Percentiles rank a stretch among this genome's conserved stretches.
Conservation (phyloP, 1,284 basidiomycete species). For the Fistulinella cinereoalba region DNA sequence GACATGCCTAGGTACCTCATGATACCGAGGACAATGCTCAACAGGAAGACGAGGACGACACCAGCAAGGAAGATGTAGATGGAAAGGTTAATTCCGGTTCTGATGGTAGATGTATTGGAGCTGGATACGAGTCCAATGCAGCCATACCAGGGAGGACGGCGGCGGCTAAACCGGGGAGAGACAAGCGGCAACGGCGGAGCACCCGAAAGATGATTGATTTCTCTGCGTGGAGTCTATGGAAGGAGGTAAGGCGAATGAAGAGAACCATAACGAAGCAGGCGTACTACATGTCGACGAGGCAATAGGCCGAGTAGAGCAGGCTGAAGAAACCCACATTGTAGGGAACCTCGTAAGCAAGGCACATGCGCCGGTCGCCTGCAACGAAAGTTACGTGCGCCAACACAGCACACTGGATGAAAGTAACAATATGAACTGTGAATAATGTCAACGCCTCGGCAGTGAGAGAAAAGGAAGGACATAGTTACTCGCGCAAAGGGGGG, state of each 20-base stretch:
- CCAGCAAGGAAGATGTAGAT: slow-evolving; percentile 46
- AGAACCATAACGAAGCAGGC: slow-evolving; percentile 33
- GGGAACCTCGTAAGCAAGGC: slow-evolving; percentile 32
- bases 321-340: slow-evolving; percentile 38
- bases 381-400: slow-evolving; percentile 25
- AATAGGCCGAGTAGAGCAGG: slow-evolving; percentile 37
- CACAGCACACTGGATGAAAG: slow-evolving; percentile 33
- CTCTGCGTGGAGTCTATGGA: slow-evolving; percentile 11
- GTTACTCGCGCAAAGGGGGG: slow-evolving; percentile 47
- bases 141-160: slow-evolving; percentile 23
- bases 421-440: slow-evolving; percentile 35
- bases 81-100: slow-evolving; percentile 31
- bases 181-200: slow-evolving; percentile 31
- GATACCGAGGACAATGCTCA: slow-evolving; percentile 27
- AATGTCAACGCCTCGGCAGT: slow-evolving; percentile 28
- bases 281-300: slow-evolving; percentile 28
- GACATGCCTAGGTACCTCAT: slow-evolving; percentile 20
- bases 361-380: slow-evolving; percentile 19
- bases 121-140: too few relatives aligned
- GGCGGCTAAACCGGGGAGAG: slow-evolving; percentile 27
- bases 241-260: rapidly evolving
- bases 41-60: slow-evolving; percentile 36
- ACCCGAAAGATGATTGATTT: slow-evolving; percentile 30
- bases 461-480: slow-evolving; percentile 15
- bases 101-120: not conserved